Percentiles rank a stretch among this genome's conserved stretches.
phyloP scores from a whole-genome alignment of 139 green algal species.

The Chara braunii region DNA sequence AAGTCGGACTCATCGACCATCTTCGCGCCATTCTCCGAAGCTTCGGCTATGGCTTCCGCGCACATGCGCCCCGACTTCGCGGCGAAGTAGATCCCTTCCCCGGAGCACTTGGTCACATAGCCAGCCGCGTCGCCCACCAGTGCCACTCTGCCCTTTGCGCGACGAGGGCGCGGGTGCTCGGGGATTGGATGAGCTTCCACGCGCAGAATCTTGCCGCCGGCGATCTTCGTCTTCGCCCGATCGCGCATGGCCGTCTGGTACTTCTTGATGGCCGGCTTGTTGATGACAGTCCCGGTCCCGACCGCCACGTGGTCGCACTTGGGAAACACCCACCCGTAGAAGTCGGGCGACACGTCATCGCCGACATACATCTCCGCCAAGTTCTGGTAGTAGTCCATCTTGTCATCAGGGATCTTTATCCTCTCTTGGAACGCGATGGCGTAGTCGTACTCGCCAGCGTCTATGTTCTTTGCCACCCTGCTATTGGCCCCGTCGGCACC shows the following conservation, averaged over 20 bases:
- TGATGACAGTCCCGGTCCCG: conserved; percentile 96
- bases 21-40: conserved; percentile 60
- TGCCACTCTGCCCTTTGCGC: conserved; percentile 69
- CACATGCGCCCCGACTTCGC: conserved; percentile 95
- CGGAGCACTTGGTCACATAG: conserved; percentile 91
- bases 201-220: conserved; percentile 90
- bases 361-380: conserved; percentile 99
- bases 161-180: conserved; percentile 84
- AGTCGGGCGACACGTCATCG: conserved; percentile 98
- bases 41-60: conserved; percentile 89
- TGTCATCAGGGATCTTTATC: conserved; percentile 92
- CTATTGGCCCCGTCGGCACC: conserved; percentile 96
- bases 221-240: conserved; percentile 78
- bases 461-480: conserved; percentile 95
- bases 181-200: conserved; percentile 97
- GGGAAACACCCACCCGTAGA: conserved; percentile 99
- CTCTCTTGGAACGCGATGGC: conserved; percentile 97
- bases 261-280: conserved; percentile 99
- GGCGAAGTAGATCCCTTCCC: conserved; percentile 96
- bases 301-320: conserved; percentile 99
- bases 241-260: conserved; percentile 80
- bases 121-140: conserved; percentile 90
- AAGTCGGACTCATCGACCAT: conserved; percentile 85
- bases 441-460: conserved; percentile 97
- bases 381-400: conserved; percentile 99